Evolutionary conservation across 73 alveolate genomes (phyloP).

Genomic region (Stentor coeruleus): DNA sequence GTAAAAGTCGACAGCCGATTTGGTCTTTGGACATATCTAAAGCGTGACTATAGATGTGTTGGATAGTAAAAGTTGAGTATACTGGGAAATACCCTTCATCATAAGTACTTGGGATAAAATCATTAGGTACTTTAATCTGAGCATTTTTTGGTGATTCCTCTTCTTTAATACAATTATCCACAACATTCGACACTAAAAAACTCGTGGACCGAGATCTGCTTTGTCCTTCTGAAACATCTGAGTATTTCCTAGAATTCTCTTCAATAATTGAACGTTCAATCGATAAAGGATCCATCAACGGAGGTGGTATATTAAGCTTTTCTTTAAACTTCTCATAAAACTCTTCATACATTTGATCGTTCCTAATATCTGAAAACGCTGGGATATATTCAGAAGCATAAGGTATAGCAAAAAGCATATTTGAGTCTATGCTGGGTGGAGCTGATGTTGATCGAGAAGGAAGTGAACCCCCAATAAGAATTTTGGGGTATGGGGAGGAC

Average conservation of each 20-base stretch:
- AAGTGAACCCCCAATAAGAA: neutral
- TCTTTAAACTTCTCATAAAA: neutral
- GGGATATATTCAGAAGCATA: neutral
- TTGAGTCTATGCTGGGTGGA: conserved; percentile 23
- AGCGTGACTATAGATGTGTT: conserved; percentile 51
- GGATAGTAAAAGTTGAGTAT: conserved; percentile 14
- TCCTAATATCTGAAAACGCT: conserved; percentile 15
- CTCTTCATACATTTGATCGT: neutral
- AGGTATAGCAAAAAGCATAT: neutral
- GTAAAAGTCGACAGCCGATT: conserved; percentile 86
- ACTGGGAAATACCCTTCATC: neutral
- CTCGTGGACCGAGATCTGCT: neutral
- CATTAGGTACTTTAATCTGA: neutral
- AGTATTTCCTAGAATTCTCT: neutral
- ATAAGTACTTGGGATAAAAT: neutral
- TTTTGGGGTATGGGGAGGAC: too few species aligned
- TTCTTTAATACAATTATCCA: conserved; percentile 5
- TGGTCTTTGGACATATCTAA: conserved; percentile 70
- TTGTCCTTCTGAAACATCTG: neutral
- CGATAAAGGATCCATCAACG: neutral
- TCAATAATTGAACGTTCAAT: neutral
- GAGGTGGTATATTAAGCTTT: conserved; percentile 2
- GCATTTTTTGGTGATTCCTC: neutral
- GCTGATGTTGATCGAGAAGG: conserved; percentile 5
- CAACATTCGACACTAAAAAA: neutral